These are phyloP conservation scores for Zasmidium angulare DNA, from an alignment of 2,329 filamentous ascomycete genomes.

Conservation along the genomic window DNA sequence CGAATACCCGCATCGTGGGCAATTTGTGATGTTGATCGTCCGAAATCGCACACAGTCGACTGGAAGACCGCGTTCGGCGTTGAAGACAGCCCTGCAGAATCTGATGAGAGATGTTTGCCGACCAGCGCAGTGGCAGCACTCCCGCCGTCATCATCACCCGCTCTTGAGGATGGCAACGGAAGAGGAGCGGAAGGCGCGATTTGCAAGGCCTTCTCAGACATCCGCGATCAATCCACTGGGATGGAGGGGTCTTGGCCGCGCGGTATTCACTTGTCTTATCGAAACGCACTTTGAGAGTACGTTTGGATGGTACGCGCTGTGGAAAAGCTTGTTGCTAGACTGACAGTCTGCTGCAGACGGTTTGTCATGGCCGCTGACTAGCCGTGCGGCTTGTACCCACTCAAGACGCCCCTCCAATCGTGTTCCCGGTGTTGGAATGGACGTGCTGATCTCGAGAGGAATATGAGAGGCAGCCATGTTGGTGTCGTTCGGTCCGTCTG, in stretches of 20 bases:
- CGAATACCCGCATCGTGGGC: not conserved
- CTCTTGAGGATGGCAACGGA: not conserved
- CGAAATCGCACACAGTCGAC: not conserved
- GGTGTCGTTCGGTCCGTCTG: not conserved
- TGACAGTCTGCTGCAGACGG: not conserved
- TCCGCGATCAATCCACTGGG: not conserved
- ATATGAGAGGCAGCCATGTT: not conserved
- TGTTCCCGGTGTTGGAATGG: too few species aligned
- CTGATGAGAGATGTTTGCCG: not conserved
- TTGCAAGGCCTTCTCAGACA: not conserved
- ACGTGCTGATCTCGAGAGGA: not conserved
- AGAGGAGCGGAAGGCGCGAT: not conserved
- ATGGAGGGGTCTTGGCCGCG: not conserved
- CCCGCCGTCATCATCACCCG: not conserved
- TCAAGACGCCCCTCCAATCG: too few species aligned
- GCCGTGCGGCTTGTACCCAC: not conserved
- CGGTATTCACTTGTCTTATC: not conserved
- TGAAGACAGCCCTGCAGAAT: not conserved
- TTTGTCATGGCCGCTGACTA: constrained; percentile 12
- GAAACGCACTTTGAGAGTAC: too few species aligned
- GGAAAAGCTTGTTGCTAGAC: constrained; percentile 3
- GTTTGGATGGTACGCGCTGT: not conserved
- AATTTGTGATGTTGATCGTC: not conserved
- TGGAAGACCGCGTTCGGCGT: not conserved
- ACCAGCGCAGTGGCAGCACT: too few species aligned